Percentiles rank a stretch among this genome's conserved stretches.
Evolutionary conservation across 192 early-diverging fungal species (phyloP).

Genomic region (Gaertneriomyces semiglobifer): DNA sequence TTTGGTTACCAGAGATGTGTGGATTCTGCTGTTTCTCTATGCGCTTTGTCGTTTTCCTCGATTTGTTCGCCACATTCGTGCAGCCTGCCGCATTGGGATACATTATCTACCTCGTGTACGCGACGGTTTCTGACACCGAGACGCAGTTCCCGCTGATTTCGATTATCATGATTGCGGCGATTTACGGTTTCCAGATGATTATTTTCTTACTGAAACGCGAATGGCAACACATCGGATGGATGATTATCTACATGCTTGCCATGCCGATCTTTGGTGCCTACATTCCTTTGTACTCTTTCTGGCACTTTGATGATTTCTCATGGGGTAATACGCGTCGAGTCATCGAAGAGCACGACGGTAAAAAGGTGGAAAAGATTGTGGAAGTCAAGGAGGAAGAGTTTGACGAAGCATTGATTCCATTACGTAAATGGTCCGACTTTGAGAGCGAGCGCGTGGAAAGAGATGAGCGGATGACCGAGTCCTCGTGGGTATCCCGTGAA

Average conservation of each 20-base stretch:
- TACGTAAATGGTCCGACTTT: slow-evolving; percentile 83
- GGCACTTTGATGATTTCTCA: slow-evolving; percentile 98
- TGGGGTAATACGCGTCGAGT: slow-evolving; percentile 98
- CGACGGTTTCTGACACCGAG: slow-evolving; percentile 52
- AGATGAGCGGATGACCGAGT: slow-evolving; percentile 8
- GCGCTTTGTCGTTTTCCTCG: slow-evolving; percentile 93
- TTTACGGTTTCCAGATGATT: slow-evolving; percentile 86
- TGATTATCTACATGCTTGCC: slow-evolving; percentile 92
- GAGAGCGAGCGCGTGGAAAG: slow-evolving; percentile 55
- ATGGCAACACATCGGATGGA: slow-evolving; percentile 65
- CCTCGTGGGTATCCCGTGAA: slow-evolving; percentile 17
- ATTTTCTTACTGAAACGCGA: slow-evolving; percentile 73
- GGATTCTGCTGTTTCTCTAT: slow-evolving; percentile 97
- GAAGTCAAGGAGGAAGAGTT: slow-evolving; percentile 65
- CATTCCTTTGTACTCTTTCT: slow-evolving; percentile 93
- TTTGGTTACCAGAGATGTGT: slow-evolving; percentile 83
- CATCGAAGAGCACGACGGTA: slow-evolving; percentile 72
- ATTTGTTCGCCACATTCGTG: slow-evolving; percentile 81
- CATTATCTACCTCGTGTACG: slow-evolving; percentile 68
- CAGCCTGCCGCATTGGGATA: slow-evolving; percentile 62
- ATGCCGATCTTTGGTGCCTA: slow-evolving; percentile 91
- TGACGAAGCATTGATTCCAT: slow-evolving; percentile 74
- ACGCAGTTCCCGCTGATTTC: slow-evolving; percentile 70
- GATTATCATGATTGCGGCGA: slow-evolving; percentile 71
- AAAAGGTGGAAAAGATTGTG: slow-evolving; percentile 28